Conservation (phyloP, 2,329 filamentous ascomycete species). For the Thielaviopsis populi region DNA sequence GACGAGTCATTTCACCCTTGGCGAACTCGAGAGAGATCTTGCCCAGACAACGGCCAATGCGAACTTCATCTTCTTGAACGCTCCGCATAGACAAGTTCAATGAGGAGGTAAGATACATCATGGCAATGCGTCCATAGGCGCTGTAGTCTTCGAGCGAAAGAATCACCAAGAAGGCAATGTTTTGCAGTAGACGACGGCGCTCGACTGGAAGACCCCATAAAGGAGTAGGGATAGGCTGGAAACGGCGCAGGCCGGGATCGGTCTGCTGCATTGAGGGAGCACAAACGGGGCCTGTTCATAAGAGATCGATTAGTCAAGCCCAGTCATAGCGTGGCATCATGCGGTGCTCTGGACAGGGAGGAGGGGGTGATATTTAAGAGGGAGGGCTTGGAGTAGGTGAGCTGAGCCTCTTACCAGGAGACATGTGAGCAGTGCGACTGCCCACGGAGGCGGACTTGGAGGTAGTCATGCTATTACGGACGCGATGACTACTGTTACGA, state of each 20-base stretch:
- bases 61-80: conserved; percentile 56
- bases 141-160: conserved; percentile 66
- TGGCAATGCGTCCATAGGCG: conserved; percentile 55
- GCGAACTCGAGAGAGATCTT: conserved; percentile 40
- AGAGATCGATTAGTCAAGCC: background rate
- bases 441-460: conserved; percentile 4
- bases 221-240: conserved; percentile 44
- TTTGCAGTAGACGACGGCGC: conserved; percentile 52
- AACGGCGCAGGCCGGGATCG: conserved; percentile 35
- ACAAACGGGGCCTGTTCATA: conserved; percentile 26
- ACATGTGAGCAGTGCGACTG: conserved; percentile 8
- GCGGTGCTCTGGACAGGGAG: too few relatives aligned
- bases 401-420: background rate
- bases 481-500: conserved; percentile 19
- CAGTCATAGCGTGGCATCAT: background rate
- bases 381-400: background rate
- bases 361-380: too few relatives aligned
- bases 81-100: conserved; percentile 50
- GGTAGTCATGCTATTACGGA: conserved; percentile 16
- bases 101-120: conserved; percentile 55
- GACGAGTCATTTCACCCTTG: conserved; percentile 15
- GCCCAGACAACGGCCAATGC: conserved; percentile 59
- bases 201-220: conserved; percentile 45
- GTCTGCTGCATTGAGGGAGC: conserved; percentile 27
- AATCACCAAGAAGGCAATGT: conserved; percentile 55